Conservation (phyloP, 106 monocot genomes). For the Acorus calamus region DNA sequence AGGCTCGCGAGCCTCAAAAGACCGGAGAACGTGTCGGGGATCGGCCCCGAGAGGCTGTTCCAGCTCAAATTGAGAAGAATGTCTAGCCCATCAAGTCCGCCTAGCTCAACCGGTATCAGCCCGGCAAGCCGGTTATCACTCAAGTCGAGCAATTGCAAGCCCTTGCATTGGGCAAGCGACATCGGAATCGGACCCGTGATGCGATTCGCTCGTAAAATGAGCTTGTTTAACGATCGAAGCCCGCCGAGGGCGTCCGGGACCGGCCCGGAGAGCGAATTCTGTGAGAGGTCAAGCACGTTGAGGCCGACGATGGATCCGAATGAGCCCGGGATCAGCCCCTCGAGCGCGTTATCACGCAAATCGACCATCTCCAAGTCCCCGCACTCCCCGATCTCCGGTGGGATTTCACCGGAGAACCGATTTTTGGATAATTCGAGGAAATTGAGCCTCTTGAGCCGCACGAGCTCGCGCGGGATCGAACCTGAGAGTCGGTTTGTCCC, state of each 20-base stretch:
- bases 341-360: slow-evolving; percentile 15
- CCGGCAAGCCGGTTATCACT: slow-evolving; percentile 18
- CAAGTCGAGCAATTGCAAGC: slow-evolving; percentile 18
- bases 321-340: slow-evolving; percentile 13
- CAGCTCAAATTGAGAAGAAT: slow-evolving; percentile 25
- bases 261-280: slow-evolving; percentile 9
- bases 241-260: slow-evolving; percentile 14
- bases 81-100: slow-evolving; percentile 7
- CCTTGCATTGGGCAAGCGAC: slow-evolving; percentile 7
- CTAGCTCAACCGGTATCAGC: slow-evolving; percentile 12
- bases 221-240: slow-evolving; percentile 14
- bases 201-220: slow-evolving; percentile 13
- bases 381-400: slow-evolving; percentile 8
- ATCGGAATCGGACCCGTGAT: slow-evolving; percentile 15
- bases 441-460: slow-evolving; percentile 2
- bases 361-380: slow-evolving; percentile 14
- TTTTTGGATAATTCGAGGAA: slow-evolving; percentile 18
- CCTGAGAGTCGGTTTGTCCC: slow-evolving; percentile 10
- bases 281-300: slow-evolving; percentile 19
- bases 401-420: slow-evolving; percentile 9
- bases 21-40: slow-evolving; percentile 9
- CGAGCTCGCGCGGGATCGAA: slow-evolving; percentile 9
- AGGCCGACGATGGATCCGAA: slow-evolving; percentile 6
- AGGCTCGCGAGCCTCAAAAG: slow-evolving; percentile 18
- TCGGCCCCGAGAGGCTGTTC: slow-evolving; percentile 19